Evolutionary conservation across 1,139 yeast genomes (phyloP), one percentile per base, ranked within the genome.

Genomic region (Candida sp.): DNA sequence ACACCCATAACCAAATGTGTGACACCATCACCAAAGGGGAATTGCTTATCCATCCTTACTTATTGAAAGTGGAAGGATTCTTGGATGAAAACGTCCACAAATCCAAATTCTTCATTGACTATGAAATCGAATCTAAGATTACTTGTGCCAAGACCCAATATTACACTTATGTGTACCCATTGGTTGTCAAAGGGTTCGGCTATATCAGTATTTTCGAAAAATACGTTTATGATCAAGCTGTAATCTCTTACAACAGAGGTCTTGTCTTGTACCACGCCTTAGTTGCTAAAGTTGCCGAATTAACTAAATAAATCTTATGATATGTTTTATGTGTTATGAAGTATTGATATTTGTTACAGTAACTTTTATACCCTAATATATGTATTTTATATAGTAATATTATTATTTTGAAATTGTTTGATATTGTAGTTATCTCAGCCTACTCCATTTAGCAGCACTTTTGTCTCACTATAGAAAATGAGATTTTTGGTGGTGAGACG

Each of bases 11-110:
- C 23, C 51, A 48, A 51, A 58, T 58, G 42, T 73, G 79, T 57
- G 67, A 60, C 32, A 61, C 55, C 1, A 65, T 73, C 51, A 54
- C 60, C 51, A 54, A 54, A 40, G 71, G 70, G 23, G 58, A 62
- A 39, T 48, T 50, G 33, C 59, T 52, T 45, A 58, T 63, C 12
- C 53, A 59, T 43, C 78, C 78, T 33, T 71, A 70, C 50, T 49
- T 60, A 36, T 49, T 51, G 35, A 44, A 56, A 41, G 67, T 52
- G 27, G 61, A 62, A 36, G 49, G 44, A 8, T 66, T 66, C 52
- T 63, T 70, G 53, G 75, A 70, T 54, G 53, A 56, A 32, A 62
- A 68, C 48, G 74, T 71, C 43, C 65, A 58, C 45, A 59, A 73
- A 21, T 70, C 69, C 53, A 67, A 64, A 38, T 55, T 63, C 41